Conservation (phyloP, 495 filamentous ascomycete species). For the Chaetomium cochliodes region DNA sequence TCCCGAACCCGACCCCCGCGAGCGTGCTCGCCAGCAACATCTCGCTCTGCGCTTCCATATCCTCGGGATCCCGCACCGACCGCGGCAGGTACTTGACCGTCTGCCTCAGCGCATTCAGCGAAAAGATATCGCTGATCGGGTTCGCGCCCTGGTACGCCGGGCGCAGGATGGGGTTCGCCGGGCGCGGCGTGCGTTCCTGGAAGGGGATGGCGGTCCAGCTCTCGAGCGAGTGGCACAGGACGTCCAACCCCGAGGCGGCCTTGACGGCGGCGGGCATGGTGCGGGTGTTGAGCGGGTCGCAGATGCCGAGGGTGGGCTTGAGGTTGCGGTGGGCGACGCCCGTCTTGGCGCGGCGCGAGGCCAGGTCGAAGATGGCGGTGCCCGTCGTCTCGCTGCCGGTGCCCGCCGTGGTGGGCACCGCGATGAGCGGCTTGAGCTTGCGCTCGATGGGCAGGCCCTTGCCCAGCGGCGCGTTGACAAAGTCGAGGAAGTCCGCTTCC, state of each 20-base stretch:
- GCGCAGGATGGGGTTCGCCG: slow-evolving; percentile 82
- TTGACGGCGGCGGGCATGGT: slow-evolving; percentile 94
- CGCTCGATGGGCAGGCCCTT: slow-evolving; percentile 79
- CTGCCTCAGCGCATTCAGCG: slow-evolving; percentile 71
- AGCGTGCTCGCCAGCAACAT: slow-evolving; percentile 95
- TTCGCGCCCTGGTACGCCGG: slow-evolving; percentile 97
- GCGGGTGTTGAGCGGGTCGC: slow-evolving; percentile 89
- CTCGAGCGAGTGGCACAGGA: slow-evolving; percentile 90
- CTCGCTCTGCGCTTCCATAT: slow-evolving; percentile 83
- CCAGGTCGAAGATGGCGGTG: slow-evolving; percentile 95
- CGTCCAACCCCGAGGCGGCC: slow-evolving; percentile 84
- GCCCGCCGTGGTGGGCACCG: slow-evolving; percentile 92
- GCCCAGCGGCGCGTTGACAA: slow-evolving; percentile 93
- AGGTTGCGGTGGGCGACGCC: slow-evolving; percentile 92
- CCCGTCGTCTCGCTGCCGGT: slow-evolving; percentile 96
- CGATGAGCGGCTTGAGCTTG: slow-evolving; percentile 79
- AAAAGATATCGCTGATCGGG: slow-evolving; percentile 96
- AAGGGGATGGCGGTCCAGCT: slow-evolving; percentile 97
- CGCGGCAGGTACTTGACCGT: slow-evolving; percentile 90
- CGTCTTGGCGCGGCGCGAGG: slow-evolving; percentile 83
- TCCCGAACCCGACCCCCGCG: slow-evolving; percentile 94
- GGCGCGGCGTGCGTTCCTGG: slow-evolving; percentile 75
- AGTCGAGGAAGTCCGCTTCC: slow-evolving; percentile 89
- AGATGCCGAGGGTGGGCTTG: slow-evolving; percentile 93
- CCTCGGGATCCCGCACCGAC: slow-evolving; percentile 80